Evolutionary conservation across 208 protist genomes (phyloP), one percentile per base, ranked within the genome.

Genomic region (Trypanosoma brucei): DNA sequence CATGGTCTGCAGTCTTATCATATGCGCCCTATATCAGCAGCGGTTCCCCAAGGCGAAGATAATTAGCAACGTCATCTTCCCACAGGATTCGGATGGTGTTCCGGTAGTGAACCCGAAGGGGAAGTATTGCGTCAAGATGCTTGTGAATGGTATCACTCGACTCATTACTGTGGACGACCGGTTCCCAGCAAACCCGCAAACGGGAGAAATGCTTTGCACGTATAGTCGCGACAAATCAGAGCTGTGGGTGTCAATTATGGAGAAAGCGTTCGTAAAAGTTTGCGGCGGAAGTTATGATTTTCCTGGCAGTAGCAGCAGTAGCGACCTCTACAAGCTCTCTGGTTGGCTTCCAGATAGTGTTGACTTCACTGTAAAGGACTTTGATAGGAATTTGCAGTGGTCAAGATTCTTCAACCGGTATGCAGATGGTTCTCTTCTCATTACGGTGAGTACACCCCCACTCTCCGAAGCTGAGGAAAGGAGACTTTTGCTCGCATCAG

Each of bases 61-160:
- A 48, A 94, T 96, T 65, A 83, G 73, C 64, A 83, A 81, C 54
- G 86, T 91, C 46, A 95, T 96, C 55, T 96, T 84, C 68, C 92
- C 92, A 9, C 92, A 95, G 52, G 86, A 91, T 66, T 51, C 52
- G 14, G 70, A 88, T 13, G 76, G 89, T 2, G 78, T 78, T 51
- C 86, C 88, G 9, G 71, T 96, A 8, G 45, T 93, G 14, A 94
- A 89, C 68, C 82, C 84, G 0, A 90, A 85, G 65, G 92, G 92
- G 14, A 92, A 92, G 67, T 95, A 96, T 66, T 86, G 78, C 65
- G 80, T 96, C 4, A 94, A 94, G 69, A 91, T 96, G 84, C 76
- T 95, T n/a, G 75, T 96, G 62, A 96, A 96, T 67, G 92, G 92
- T 55, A 86, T 88, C 33, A 92, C 85, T 14, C 84, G 92, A 31